Evolutionary conservation across 352 stramenopile genomes (phyloP).

Genomic region (Plasmopara halstedii): DNA sequence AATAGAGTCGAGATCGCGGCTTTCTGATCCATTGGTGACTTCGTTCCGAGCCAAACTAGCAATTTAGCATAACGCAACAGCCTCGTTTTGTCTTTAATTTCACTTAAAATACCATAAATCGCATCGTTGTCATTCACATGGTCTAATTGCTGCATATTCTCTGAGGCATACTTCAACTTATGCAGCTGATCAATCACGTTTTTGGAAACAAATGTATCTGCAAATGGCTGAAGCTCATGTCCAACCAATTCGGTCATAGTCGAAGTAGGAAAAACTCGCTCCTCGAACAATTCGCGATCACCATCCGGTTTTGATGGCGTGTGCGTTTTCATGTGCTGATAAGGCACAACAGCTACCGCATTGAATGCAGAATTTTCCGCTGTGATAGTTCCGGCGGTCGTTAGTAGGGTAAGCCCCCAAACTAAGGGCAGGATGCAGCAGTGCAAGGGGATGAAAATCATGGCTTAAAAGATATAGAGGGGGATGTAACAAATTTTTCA

Average conservation of each 20-base stretch:
- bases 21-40: background rate
- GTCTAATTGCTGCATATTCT: background rate
- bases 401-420: background rate
- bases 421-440: background rate
- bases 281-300: background rate
- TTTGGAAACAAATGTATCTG: background rate
- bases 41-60: background rate
- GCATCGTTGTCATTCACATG: background rate
- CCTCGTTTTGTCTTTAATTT: background rate
- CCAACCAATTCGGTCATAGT: background rate
- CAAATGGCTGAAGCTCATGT: background rate
- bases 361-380: background rate
- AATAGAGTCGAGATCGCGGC: background rate
- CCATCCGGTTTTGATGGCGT: background rate
- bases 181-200: background rate
- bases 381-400: background rate
- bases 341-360: background rate
- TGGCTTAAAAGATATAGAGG: no score
- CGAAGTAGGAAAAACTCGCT: background rate
- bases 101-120: no score
- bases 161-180: background rate
- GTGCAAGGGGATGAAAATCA: no score
- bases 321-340: background rate
- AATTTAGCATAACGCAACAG: background rate
- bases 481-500: no score